Evolutionary conservation across 2,329 filamentous ascomycete species (phyloP).

Genomic region (Fusarium xylarioides): DNA sequence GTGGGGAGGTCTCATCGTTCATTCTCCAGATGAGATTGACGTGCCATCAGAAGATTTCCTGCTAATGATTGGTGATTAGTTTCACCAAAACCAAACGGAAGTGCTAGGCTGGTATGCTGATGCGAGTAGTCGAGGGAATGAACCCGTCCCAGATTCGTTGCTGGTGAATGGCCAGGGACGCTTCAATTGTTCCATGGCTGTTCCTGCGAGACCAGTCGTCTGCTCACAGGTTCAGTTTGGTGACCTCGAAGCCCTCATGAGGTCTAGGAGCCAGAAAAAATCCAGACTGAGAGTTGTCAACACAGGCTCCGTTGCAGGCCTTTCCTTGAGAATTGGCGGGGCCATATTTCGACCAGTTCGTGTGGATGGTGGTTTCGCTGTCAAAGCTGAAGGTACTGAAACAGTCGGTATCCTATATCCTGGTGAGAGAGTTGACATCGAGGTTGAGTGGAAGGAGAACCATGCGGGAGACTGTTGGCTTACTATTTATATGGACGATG

Average conservation of each 20-base stretch:
- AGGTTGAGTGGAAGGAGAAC: neutral
- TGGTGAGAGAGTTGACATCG: neutral
- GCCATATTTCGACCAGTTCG: neutral
- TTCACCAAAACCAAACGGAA: neutral
- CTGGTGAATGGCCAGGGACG: neutral
- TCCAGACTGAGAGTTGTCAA: neutral
- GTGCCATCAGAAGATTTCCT: neutral
- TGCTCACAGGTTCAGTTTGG: neutral
- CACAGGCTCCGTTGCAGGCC: neutral
- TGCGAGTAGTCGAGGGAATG: constrained; percentile 4
- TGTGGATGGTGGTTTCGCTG: neutral
- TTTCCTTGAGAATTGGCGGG: neutral
- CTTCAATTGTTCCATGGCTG: constrained; percentile 4
- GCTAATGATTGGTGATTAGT: neutral
- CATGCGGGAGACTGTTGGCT: accelerated
- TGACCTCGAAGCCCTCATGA: neutral
- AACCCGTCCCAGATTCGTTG: constrained; percentile 5
- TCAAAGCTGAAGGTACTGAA: accelerated
- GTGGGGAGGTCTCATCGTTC: neutral
- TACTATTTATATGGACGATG: neutral
- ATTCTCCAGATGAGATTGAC: neutral
- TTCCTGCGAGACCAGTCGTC: neutral
- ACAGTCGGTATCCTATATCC: neutral
- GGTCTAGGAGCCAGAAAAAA: accelerated
- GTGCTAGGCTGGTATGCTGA: constrained; percentile 3